Evolutionary conservation across 2,329 filamentous ascomycete species (phyloP), one percentile per base, ranked within the genome.

Genomic region (Coleophoma eucalyptorum): DNA sequence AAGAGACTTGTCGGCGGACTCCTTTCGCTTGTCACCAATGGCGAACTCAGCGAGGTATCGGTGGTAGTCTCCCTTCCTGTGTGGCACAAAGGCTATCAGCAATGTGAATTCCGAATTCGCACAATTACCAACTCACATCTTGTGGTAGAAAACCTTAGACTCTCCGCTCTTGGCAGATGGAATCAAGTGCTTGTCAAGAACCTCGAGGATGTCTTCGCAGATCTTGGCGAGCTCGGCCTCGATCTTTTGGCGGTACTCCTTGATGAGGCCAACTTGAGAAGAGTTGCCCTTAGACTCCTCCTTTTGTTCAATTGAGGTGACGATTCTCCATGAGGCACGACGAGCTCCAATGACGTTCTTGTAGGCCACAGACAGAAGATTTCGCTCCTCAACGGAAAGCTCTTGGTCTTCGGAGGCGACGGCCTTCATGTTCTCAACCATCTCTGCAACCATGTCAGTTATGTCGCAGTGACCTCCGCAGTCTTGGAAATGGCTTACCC

Each of bases 91-190:
- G 21, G 37, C 20, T 26, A 50, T 58, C 52, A 58, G 51, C 51
- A 53, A 49, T 50, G 34, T 52, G 31, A 52, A 50, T 43, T 20
- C 34, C 46, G 26, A 46, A 46, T 40, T 50, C 41, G 43, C 32
- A 32, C 32, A 43, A 48, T 45, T 20, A 26, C 49, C 51, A 59
- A 81, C 89, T 65, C 79, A 97, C 93, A 97, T 97, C 86, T 97
- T 97, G 87, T 97, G 92, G 81, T 97, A 97, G 77, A 97, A 97
- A 72, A 97, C 93, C 86, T 97, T 97, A 73, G 91, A 96, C 83
- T 97, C 93, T 78, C 93, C 93, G 62, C 90, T 88, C 76, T 94
- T 88, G 70, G 93, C 93, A 76, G 94, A 93, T 74, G 92, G 92
- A 70, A 97, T 97, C 68, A 97, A 81, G 70, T 85, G 86, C 69